These are phyloP conservation scores for Angomonas deanei DNA, from an alignment of 208 protist genomes.

Conservation along the genomic window DNA sequence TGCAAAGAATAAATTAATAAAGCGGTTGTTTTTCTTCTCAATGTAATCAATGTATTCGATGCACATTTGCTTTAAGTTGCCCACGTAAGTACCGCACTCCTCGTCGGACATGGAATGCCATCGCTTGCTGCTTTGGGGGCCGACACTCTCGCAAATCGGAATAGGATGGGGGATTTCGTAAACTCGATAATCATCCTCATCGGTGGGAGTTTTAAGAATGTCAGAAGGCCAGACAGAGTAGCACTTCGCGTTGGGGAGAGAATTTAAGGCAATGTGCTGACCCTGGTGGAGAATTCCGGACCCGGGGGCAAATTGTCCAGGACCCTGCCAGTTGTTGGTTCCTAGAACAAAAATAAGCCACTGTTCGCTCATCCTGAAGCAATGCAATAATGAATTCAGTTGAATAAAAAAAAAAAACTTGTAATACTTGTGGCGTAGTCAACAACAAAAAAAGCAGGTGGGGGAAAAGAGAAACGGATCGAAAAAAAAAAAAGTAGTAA, in stretches of 20 bases:
- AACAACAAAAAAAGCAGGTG: background rate
- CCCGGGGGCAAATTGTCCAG: conserved; percentile 62
- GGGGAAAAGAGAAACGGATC: background rate
- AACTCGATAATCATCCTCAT: conserved; percentile 60
- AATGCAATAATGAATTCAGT: background rate
- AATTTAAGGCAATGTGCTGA: conserved; percentile 63
- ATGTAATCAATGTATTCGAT: conserved; percentile 61
- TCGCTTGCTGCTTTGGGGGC: conserved; percentile 61
- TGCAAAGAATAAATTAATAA: conserved; percentile 62
- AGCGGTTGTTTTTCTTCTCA: conserved; percentile 49
- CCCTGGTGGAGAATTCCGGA: conserved; percentile 78
- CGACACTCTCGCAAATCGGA: conserved; percentile 75
- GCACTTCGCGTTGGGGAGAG: conserved; percentile 33
- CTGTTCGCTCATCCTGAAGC: conserved; percentile 30
- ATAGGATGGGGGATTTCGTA: conserved; percentile 72
- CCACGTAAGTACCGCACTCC: conserved; percentile 46
- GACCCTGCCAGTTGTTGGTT: conserved; percentile 76
- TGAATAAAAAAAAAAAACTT: background rate
- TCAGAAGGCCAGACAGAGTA: conserved; percentile 77
- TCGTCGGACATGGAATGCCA: conserved; percentile 74
- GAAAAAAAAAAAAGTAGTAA: background rate
- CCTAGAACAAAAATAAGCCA: conserved; percentile 73
- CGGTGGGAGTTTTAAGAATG: conserved; percentile 47
- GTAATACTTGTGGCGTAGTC: background rate
- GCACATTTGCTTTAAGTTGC: conserved; percentile 36